Base-by-base conservation (phyloP, 1,284 basidiomycete genomes). In the Cutaneotrichosporon sp. region DNA sequence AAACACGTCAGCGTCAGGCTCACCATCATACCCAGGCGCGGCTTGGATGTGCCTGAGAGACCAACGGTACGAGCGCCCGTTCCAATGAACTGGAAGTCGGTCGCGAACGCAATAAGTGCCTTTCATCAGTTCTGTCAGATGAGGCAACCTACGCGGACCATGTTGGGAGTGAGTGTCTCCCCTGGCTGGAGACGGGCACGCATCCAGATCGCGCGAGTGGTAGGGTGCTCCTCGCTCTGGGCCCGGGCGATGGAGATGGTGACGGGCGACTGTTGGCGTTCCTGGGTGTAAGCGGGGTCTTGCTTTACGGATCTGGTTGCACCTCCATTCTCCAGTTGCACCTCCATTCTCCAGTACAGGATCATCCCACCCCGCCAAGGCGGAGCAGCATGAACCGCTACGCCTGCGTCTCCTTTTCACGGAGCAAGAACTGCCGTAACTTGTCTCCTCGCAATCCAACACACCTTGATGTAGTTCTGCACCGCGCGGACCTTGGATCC, bases 61-160 rank as follows among this genome's bases (percentile, higher is more conserved):
- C 88, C 87, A 51, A 90, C 82, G 4, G 86, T 85, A n/a, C 84
- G 85, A 0, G 85, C 79, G 2, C 87, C 89, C 0, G 86, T 86
- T 10, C 84, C 82, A 65, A 94, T 88, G 70, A 94, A 90, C 73
- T 89, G 85, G 53, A 91, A 81, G 77, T 96, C 92, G 2, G 91
- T 92, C 60, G 92, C 85, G 72, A 93, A 96, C 4, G 88, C 87
- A 58, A 95, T 83, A 65, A 96, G 91, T 70, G 90, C 91, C 90
- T 93, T 71, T 3, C 2, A 59, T 63, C 30, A 63, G 60, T 13
- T 1, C 30, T 2, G 26, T 31, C 26, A 46, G n/a, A 22, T 32
- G 6, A 0, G 22, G 26, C 57, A 32, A 46, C 21, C 38, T 16
- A 90, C 91, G 82, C 93, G 93, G 72, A 94, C 90, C 73, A 89